Base-by-base conservation (phyloP, 1,139 yeast species). In the Scheffersomyces lignicola region DNA sequence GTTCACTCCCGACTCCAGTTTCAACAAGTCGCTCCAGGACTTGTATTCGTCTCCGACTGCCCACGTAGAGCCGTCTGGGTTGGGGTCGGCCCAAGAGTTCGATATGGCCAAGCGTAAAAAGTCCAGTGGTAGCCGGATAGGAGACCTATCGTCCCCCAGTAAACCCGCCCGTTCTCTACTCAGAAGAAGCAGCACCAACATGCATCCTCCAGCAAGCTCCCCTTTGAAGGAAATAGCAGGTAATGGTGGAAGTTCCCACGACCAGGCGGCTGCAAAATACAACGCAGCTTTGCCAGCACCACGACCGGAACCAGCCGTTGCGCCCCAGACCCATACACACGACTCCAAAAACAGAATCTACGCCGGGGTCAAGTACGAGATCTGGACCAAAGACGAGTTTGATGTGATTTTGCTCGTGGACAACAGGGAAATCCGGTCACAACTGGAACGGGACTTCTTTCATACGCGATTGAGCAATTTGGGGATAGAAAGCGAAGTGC, bases 371-470 rank as follows among this genome's bases (percentile, higher is more conserved):
- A 49, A 54, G 11, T 70, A 69, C 40, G 66, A 64, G 25, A 54
- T 68, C 1, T 71, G 76, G 76, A 43, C 53, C 4, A 44, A 48
- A 2, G 56, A 50, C 3, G 72, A 68, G 18, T 90, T 69, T 52
- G 81, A 76, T 2, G 62, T 92, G 3, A 62, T 73, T 16, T 68
- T 92, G 8, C 46, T 86, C 3, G 61, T 92, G 4, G 99, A 94
- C 58, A 87, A 80, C 46, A 71, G 98, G 44, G 99, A 94, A 59
- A 70, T 89, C 4, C 58, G 66, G 43, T 78, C 90, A 0, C 66
- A 64, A 39, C 62, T 54, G 24, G 89, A 87, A 28, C 62, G 92
- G 11, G 83, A 78, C 40, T 83, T 73, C 52, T 86, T 87, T 51
- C 60, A 67, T 5, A 69, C 65, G 3, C 76, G 82, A 27, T 62